Evolutionary conservation across 1,139 yeast genomes (phyloP), one percentile per base, ranked within the genome.

Genomic region (Suhomyces bolitotheri): DNA sequence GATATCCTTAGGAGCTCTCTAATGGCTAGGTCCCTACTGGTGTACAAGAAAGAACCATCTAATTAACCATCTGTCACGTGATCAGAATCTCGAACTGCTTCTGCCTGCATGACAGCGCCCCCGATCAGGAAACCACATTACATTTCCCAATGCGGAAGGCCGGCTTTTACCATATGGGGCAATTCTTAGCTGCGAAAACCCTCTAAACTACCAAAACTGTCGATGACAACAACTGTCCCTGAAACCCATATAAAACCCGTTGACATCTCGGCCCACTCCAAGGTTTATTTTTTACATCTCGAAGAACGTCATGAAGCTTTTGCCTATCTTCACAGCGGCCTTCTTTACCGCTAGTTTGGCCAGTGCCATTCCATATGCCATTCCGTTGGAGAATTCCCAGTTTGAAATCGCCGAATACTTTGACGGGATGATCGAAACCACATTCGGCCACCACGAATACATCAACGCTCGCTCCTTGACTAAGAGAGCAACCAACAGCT

Each of bases 311-410:
- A 45, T 46, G 49, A 46, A 33, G 35, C 25, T 42, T 2, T 34
- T 32, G 21, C 32, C 36, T 13, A 30, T 38, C 24, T 39, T 46
- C 26, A 34, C 37, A 22, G 25, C 32, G 33, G 29, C 42, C 14
- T 28, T 24, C 24, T 29, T 36, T 8, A 34, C 40, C 23, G 25
- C 44, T 17, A 35, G 44, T 11, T 14, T 40, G 26, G 44, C 36
- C 20, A 28, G 22, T 16, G 50, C 52, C 16, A 29, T 49, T 21
- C 58, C 60, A n/a, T 24, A 40, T 16, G 51, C 49, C 22, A 27
- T 44, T n/a, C 56, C 62, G 8, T 47, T 51, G 7, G 46, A 45
- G 12, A 50, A 50, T 15, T 22, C 53, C 19, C 37, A 44, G 22
- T 54, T 54, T 33, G 51, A 50, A 15, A 34, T 57, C 20, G 23